Conservation (phyloP, 1,284 basidiomycete genomes). For the Vanrija sp. region DNA sequence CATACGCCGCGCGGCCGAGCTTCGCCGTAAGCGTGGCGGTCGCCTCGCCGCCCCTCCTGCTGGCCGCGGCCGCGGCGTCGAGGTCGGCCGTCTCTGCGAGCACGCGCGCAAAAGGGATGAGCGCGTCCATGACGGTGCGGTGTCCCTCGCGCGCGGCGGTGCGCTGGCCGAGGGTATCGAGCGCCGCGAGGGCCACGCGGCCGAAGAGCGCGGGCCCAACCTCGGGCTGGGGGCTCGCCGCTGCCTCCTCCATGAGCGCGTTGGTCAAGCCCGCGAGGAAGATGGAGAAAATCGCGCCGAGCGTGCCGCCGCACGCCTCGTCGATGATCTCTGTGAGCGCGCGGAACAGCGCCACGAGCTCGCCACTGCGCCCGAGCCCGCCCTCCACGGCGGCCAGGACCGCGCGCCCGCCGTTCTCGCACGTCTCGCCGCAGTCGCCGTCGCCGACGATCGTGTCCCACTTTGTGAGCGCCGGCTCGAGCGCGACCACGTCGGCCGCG, state of each 20-base stretch:
- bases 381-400: conserved; percentile 29
- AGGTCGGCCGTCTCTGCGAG: conserved; percentile 38
- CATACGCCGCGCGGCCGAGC: conserved; percentile 51
- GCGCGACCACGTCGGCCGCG: conserved; percentile 34
- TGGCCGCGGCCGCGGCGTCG: conserved; percentile 38
- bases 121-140: conserved; percentile 52
- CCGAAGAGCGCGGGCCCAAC: conserved; percentile 3
- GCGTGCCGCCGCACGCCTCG: conserved; percentile 43
- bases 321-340: conserved; percentile 45
- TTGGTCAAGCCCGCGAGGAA: conserved; percentile 45
- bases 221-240: conserved; percentile 4
- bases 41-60: conserved; percentile 45
- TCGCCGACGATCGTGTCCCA: conserved; percentile 51
- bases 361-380: conserved; percentile 35
- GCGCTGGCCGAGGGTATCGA: conserved; percentile 46
- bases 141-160: conserved; percentile 50
- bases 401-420: conserved; percentile 40
- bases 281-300: conserved; percentile 47
- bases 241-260: conserved; percentile 26
- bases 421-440: conserved; percentile 48
- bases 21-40: conserved; percentile 48
- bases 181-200: conserved; percentile 22
- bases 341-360: conserved; percentile 42
- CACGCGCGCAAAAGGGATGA: conserved; percentile 50
- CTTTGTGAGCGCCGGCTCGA: conserved; percentile 51